These are phyloP conservation scores for Naematelia encephala DNA, from an alignment of 768 basidiomycete genomes.

Conservation along the genomic window DNA sequence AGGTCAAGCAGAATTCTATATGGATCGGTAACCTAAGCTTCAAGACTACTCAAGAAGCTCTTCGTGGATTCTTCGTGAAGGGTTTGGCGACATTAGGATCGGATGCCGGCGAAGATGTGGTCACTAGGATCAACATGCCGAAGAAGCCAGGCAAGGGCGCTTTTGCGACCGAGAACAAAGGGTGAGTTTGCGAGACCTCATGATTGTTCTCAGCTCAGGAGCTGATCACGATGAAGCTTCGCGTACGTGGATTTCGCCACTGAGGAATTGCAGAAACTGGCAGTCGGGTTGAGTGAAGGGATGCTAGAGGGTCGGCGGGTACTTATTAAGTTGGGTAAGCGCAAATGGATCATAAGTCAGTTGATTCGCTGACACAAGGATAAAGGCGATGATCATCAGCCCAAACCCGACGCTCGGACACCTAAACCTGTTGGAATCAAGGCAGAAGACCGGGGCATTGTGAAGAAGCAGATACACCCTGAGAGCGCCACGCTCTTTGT, in stretches of 20 bases:
- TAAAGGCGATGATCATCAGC: conserved; percentile 66
- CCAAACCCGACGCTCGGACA: conserved; percentile 54
- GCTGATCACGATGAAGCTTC: conserved; percentile 58
- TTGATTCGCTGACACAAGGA: background rate
- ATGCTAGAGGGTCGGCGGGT: conserved; percentile 78
- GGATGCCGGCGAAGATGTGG: conserved; percentile 11
- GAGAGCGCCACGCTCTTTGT: conserved; percentile 73
- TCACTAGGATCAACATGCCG: conserved; percentile 65
- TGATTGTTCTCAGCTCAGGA: background rate
- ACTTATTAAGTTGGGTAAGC: conserved; percentile 86
- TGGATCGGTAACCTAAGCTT: conserved; percentile 96
- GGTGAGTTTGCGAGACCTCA: conserved; percentile 16
- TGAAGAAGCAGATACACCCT: conserved; percentile 72
- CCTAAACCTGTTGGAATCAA: conserved; percentile 51
- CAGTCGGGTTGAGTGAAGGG: conserved; percentile 76
- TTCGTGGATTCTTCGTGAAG: conserved; percentile 53
- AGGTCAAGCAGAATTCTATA: conserved; percentile 69
- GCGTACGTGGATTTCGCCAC: conserved; percentile 94
- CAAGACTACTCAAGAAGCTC: conserved; percentile 73
- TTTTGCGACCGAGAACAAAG: conserved; percentile 34
- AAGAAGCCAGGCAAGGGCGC: conserved; percentile 57
- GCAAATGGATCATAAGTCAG: background rate
- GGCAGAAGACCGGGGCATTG: conserved; percentile 53
- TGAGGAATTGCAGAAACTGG: conserved; percentile 66
- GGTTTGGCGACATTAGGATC: conserved; percentile 31